Evolutionary conservation across 371 early-diverging fungal genomes (phyloP).

Genomic region (Mortierella sp.): DNA sequence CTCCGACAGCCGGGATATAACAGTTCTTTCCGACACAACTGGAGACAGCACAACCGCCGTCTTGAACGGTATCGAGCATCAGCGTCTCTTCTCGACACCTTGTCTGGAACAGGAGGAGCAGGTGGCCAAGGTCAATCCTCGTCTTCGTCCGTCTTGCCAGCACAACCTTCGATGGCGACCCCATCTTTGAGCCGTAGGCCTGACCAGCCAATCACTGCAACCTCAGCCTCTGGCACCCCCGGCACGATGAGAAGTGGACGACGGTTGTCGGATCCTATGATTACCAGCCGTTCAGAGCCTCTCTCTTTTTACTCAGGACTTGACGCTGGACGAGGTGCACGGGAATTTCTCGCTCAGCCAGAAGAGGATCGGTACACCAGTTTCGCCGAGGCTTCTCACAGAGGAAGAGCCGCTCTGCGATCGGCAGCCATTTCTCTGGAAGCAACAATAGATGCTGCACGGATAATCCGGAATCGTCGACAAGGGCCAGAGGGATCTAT

Average conservation of each 20-base stretch:
- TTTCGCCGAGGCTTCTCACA: neutral
- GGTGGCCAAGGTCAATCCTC: neutral
- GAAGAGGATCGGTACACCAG: neutral
- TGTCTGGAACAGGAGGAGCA: neutral
- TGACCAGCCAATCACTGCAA: neutral
- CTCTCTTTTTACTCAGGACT: neutral
- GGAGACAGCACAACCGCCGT: neutral
- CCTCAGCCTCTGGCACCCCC: neutral
- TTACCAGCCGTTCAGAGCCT: neutral
- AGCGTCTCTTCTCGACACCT: neutral
- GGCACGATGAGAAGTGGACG: neutral
- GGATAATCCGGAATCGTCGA: neutral
- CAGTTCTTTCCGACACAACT: neutral
- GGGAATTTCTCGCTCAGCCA: neutral
- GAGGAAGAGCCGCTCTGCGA: constrained; percentile 5
- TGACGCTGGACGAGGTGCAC: neutral
- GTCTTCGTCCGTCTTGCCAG: neutral
- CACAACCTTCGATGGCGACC: neutral
- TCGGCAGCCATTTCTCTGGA: neutral
- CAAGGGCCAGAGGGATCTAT: neutral
- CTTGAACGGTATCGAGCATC: constrained; percentile 4
- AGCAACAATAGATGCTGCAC: neutral
- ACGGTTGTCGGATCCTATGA: neutral
- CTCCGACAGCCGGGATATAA: constrained; percentile 3
- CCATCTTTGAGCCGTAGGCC: neutral